phyloP scores from a whole-genome alignment of 768 basidiomycete species.

The Auriscalpium microsporum region DNA sequence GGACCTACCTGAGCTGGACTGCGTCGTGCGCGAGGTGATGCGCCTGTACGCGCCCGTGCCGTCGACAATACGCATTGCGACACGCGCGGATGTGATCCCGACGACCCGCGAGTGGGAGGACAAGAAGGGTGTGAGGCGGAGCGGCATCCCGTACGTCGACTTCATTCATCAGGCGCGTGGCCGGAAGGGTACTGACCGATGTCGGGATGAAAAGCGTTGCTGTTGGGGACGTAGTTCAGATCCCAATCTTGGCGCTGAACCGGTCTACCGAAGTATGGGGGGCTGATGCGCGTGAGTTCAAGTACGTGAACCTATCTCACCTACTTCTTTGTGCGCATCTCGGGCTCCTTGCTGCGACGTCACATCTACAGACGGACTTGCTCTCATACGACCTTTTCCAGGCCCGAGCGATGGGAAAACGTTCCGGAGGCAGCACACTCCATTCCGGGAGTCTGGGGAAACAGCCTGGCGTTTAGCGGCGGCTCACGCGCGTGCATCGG shows the following conservation, averaged over 20 bases:
- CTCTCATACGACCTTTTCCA: too few species aligned
- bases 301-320: conserved; percentile 1
- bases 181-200: background rate
- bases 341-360: too few species aligned
- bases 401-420: too few species aligned
- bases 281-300: conserved; percentile 29
- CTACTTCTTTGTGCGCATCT: too few species aligned
- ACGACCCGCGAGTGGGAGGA: conserved; percentile 17
- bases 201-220: conserved; percentile 7
- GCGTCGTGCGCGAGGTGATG: conserved; percentile 24
- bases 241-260: conserved; percentile 25
- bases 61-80: conserved; percentile 17
- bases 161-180: background rate
- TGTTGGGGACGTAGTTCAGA: conserved; percentile 21
- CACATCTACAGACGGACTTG: too few species aligned
- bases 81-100: conserved; percentile 23
- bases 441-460: too few species aligned
- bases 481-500: too few species aligned
- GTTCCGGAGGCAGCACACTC: too few species aligned
- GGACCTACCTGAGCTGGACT: conserved; percentile 25
- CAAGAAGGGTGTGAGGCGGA: conserved; percentile 6
- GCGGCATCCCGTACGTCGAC: conserved; percentile 10
- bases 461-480: too few species aligned
- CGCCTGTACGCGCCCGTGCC: conserved; percentile 21
- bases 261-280: conserved; percentile 26